Conservation (phyloP, 73 alveolate species). For the Paramecium bursaria region DNA sequence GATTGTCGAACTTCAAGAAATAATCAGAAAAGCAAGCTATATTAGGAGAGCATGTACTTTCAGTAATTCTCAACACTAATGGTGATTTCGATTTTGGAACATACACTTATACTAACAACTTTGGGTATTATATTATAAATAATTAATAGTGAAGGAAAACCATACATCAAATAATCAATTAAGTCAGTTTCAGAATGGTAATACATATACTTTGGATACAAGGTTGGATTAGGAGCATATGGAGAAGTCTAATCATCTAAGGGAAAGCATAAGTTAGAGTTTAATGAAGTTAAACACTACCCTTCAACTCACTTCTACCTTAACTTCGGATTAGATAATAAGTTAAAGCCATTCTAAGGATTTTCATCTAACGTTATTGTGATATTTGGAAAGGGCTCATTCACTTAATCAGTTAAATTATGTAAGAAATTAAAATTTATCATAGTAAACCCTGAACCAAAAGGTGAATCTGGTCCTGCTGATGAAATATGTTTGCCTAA, state of each 20-base stretch:
- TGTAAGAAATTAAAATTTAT: too few species aligned
- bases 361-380: not conserved
- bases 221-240: not conserved
- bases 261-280: not conserved
- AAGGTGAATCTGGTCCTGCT: too few species aligned
- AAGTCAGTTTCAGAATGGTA: not conserved
- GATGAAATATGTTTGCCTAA: too few species aligned
- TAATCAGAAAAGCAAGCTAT: not conserved
- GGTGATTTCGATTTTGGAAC: not conserved
- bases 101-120: not conserved
- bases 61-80: not conserved
- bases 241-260: not conserved
- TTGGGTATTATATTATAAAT: too few species aligned
- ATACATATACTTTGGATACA: not conserved
- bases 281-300: not conserved
- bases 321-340: not conserved
- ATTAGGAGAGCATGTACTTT: not conserved
- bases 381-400: not conserved
- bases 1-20: not conserved
- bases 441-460: too few species aligned
- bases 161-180: not conserved
- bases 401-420: not conserved
- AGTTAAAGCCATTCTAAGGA: not conserved
- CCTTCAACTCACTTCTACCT: not conserved
- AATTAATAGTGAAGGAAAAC: not conserved